A percentile compares a stretch with the other conserved stretches of the same genome.
phyloP scores from a whole-genome alignment of 2,329 filamentous ascomycete species.

The Beauveria varroae region DNA sequence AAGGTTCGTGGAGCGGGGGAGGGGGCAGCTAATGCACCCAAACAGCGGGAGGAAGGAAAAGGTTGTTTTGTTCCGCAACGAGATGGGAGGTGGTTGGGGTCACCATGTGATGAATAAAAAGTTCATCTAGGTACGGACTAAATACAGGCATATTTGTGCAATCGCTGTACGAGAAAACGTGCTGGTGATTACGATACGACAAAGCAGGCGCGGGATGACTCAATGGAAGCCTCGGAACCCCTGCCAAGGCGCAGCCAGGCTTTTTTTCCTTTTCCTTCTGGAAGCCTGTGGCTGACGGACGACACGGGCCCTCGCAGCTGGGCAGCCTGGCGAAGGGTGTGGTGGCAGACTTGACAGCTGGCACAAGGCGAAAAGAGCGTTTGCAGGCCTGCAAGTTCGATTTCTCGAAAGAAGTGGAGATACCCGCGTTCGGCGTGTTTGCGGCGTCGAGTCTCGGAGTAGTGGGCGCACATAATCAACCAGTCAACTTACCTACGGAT shows the following conservation, averaged over 20 bases:
- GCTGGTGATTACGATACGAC: not conserved
- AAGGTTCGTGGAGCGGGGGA: not conserved
- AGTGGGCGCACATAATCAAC: not conserved
- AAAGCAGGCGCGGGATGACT: not conserved
- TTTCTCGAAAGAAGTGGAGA: not conserved
- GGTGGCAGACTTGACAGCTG: not conserved
- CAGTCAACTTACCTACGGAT: too few relatives aligned
- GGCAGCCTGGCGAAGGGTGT: not conserved
- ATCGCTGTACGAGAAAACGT: not conserved
- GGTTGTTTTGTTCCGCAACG: not conserved
- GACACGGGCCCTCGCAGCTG: not conserved
- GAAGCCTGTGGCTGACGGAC: not conserved
- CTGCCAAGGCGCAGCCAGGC: not conserved
- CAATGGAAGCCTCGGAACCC: not conserved
- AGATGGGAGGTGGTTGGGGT: not conserved
- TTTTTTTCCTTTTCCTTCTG: not conserved
- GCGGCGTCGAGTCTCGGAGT: slow-evolving; percentile 1
- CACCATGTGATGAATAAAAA: not conserved
- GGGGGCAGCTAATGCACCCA: not conserved
- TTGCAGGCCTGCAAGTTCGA: not conserved
- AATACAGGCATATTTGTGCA: too few relatives aligned
- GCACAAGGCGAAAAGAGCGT: not conserved
- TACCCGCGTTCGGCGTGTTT: slow-evolving; percentile 7
- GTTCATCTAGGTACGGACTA: not conserved
- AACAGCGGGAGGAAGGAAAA: not conserved